Conservation (phyloP, 2,329 filamentous ascomycete genomes). For the Neofusicoccum ribis region DNA sequence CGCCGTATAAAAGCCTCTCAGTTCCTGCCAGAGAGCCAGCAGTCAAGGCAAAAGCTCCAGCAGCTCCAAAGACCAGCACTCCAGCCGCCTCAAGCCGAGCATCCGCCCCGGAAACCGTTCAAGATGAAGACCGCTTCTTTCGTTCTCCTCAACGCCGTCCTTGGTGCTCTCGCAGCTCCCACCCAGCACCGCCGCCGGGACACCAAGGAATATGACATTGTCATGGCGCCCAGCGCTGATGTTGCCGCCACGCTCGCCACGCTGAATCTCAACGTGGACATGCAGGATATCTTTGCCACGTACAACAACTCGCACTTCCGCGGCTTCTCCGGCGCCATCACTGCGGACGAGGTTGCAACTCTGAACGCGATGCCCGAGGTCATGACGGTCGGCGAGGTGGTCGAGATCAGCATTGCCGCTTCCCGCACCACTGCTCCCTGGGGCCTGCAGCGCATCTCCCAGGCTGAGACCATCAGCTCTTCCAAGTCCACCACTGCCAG, state of each 20-base stretch:
- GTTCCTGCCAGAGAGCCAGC: background rate
- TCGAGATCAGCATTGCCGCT: background rate
- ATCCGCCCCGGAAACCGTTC: background rate
- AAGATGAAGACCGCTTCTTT: background rate
- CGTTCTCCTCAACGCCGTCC: background rate
- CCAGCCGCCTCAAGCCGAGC: background rate
- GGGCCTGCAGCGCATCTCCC: slow-evolving; percentile 35
- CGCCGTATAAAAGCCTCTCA: background rate
- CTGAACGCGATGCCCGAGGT: background rate
- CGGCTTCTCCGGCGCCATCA: slow-evolving; percentile 8
- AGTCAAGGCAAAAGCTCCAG: background rate
- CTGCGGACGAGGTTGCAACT: background rate
- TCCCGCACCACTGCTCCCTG: slow-evolving; percentile 24
- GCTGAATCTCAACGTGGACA: background rate
- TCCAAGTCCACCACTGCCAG: background rate
- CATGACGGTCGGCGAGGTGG: background rate
- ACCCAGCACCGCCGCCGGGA: background rate
- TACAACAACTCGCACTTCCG: slow-evolving; percentile 16
- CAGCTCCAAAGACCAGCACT: background rate
- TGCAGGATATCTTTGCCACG: background rate
- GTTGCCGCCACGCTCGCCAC: background rate
- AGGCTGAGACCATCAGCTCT: background rate
- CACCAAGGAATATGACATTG: slow-evolving; percentile 9
- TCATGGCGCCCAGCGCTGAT: background rate
- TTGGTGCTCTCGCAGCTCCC: slow-evolving; percentile 8